Evolutionary conservation across 129 eudicot species (phyloP), one percentile per base, ranked within the genome.

Genomic region (Flaveria linearis): DNA sequence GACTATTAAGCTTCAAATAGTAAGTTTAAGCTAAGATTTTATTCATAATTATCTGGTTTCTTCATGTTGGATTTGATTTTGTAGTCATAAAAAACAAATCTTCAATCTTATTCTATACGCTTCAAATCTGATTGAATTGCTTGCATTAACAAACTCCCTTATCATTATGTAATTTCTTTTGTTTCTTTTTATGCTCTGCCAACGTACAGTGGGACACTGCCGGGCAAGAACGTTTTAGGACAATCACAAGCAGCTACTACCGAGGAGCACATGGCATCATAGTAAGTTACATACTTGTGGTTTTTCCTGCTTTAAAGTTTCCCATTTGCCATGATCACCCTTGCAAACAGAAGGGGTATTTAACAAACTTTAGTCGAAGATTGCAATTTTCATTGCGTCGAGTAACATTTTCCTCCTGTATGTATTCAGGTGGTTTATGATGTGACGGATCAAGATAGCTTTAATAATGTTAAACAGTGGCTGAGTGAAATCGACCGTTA

Each of bases 381-480:
- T 12, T 46, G 28, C 49, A 73, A 1, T 75, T 49, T 61, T 26
- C 10, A 61, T 25, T 10, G 16, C 4, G 67, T 61, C 7, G 17
- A 61, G 41, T 62, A 58, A 22, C 60, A 3, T 23, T n/a, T 26
- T 15, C 6, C 5, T 12, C 15, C 5, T 63, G 45, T 30, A 28
- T 63, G 22, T 33, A 7, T 63, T 30, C 81, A 94, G 98, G 88
- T 94, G 76, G 98, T 94, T 51, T 94, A 94, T 81, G 96, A 94
- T 87, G 96, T 94, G 61, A 94, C 98, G 14, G 98, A 93, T 72
- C 88, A 84, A 80, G 97, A 89, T 42, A 91, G 97, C 84, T 93
- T 93, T 78, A 89, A 93, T 75, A 93, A 93, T 41, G 98, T 93
- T 74, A 93, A 93, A 82, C 98, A 93, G 83, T 93, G 98, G 98